A percentile compares a stretch with the other conserved stretches of the same genome.
phyloP scores from a whole-genome alignment of 495 filamentous ascomycete genomes.

The Lindgomyces ingoldianus region DNA sequence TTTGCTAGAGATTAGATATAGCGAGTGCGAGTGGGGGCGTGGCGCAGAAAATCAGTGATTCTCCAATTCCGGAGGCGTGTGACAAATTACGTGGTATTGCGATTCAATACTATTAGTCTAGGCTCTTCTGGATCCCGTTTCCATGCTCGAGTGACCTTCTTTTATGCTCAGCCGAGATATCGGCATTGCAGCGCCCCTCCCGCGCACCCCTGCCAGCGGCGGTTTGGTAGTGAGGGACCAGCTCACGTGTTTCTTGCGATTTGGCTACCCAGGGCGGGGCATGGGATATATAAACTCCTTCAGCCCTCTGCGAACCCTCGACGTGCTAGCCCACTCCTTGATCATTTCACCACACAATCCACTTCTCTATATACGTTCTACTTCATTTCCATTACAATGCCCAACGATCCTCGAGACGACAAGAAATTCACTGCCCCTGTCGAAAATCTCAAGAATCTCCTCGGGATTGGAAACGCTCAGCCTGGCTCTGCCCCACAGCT shows the following conservation, averaged over 20 bases:
- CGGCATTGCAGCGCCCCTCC: background rate
- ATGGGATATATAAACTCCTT: background rate
- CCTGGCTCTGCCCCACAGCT: background rate
- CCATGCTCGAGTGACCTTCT: background rate
- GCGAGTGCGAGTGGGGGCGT: background rate
- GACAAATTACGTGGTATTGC: background rate
- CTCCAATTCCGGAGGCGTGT: background rate
- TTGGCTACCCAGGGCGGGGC: background rate
- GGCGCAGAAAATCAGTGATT: background rate
- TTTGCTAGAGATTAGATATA: background rate
- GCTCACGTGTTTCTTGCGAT: background rate
- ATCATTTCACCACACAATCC: background rate
- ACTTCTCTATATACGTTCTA: background rate
- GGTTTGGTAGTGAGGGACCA: background rate
- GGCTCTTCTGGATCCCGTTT: background rate
- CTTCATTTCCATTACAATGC: background rate
- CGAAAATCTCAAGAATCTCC: background rate
- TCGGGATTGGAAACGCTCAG: background rate
- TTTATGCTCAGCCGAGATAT: background rate
- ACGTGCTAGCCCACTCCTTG: background rate
- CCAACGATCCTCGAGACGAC: background rate
- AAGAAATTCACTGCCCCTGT: background rate
- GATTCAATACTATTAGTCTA: background rate
- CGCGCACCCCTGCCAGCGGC: background rate
- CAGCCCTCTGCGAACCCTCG: background rate